These are phyloP conservation scores for Penicillium psychrofluorescens DNA, from an alignment of 495 filamentous ascomycete species.

Conservation along the genomic window DNA sequence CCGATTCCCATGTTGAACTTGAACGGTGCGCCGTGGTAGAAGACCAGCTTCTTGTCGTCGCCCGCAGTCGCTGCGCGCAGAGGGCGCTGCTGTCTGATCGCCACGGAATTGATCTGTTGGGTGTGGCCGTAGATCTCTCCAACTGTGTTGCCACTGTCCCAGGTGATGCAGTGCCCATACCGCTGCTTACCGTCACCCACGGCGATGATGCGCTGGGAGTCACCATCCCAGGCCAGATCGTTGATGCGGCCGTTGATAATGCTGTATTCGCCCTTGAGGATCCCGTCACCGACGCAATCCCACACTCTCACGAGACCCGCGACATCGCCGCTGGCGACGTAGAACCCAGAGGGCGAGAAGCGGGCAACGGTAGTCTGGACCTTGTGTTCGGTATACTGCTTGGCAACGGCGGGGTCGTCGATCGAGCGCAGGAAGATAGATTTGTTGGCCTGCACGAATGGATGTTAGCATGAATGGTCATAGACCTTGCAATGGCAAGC, in stretches of 20 bases:
- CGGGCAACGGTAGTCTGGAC: constrained; percentile 82
- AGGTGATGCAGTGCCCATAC: constrained; percentile 90
- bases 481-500: not conserved
- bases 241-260: constrained; percentile 94
- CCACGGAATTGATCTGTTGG: constrained; percentile 81
- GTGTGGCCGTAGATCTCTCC: constrained; percentile 90
- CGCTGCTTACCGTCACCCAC: constrained; percentile 92
- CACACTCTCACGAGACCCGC: constrained; percentile 81
- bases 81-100: constrained; percentile 82
- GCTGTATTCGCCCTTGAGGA: constrained; percentile 73
- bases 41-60: constrained; percentile 82
- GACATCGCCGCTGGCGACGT: constrained; percentile 87
- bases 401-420: constrained; percentile 73
- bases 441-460: constrained; percentile 72
- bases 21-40: constrained; percentile 90
- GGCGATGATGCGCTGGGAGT: constrained; percentile 91
- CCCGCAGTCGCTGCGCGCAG: constrained; percentile 83
- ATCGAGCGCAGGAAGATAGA: constrained; percentile 91
- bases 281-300: constrained; percentile 58
- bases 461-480: constrained; percentile 3
- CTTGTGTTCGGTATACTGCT: constrained; percentile 89
- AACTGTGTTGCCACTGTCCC: constrained; percentile 91
- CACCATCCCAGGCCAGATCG: constrained; percentile 95
- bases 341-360: constrained; percentile 92
- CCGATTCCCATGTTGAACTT: constrained; percentile 77